Base-by-base conservation (phyloP, 768 basidiomycete species). In the Tylopilus intermedius region DNA sequence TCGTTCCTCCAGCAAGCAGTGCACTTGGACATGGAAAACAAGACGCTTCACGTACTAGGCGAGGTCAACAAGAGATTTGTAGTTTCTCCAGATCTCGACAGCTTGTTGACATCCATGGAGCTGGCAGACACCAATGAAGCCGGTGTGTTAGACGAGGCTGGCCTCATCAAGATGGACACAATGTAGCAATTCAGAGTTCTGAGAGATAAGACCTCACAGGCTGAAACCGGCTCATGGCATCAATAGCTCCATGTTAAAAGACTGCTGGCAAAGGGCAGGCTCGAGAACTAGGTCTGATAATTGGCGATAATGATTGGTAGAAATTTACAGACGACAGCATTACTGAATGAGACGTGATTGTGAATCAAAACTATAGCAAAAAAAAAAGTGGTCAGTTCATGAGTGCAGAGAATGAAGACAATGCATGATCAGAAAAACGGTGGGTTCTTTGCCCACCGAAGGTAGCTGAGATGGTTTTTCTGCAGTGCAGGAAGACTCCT, bases 1-100 rank as follows among this genome's bases (percentile, higher is more conserved):
- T 88, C 90, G 0, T 95, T 95, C 68, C 77, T 94, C 3, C 90
- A 94, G 65, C 91, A 95, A 51, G 87, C 88, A 6, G 85, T 90
- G 18, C 78, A 84, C 59, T 63, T 95, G 27, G 84, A 95, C 65
- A 62, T 71, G 47, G 69, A 69, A 37, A 71, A 75, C 18, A 86
- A 86, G 60, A 74, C 73, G 24, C 69, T 92, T 21, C 76, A 76
- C 35, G 82, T 94, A 4, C 74, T 96, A 1, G 94, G 93, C n/a
- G 86, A 93, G 65, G 80, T 95, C 45, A 85, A 86, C 72, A 86
- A 86, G 67, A 82, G 86, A 52, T 95, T 91, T 62, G 77, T 89
- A 22, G 85, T 86, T 33, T 87, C 91, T 0, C 94, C 94, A 0
- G 82, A 96, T 61, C 74, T 95, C 18, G 88, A 94, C 43, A 70